Evolutionary conservation across 768 basidiomycete species (phyloP).

Genomic region (Scleroderma citrinum): DNA sequence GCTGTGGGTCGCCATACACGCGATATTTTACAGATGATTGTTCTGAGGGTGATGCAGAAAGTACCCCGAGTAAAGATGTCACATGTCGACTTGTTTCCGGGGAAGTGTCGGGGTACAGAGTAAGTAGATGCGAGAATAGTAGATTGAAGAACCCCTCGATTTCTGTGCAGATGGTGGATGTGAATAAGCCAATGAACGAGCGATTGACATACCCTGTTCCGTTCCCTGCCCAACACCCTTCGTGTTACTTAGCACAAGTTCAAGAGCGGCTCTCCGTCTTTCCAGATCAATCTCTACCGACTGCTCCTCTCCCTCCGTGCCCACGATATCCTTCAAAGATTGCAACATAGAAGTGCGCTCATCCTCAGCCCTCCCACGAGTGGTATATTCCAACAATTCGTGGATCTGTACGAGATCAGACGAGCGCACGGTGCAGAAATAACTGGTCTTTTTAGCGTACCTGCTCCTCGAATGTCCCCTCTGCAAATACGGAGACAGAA

Average conservation of each 20-base stretch:
- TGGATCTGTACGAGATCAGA: slow-evolving; percentile 45
- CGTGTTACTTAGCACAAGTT: slow-evolving; percentile 53
- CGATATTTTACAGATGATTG: slow-evolving; percentile 64
- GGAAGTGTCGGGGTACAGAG: slow-evolving; percentile 50
- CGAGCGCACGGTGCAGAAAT: background rate
- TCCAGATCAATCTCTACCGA: slow-evolving; percentile 50
- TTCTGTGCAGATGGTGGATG: slow-evolving; percentile 37
- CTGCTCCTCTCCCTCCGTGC: slow-evolving; percentile 44
- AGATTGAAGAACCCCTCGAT: slow-evolving; percentile 88
- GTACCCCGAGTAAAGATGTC: slow-evolving; percentile 43
- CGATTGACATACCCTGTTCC: slow-evolving; percentile 56
- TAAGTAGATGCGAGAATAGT: slow-evolving; percentile 65
- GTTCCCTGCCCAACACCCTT: slow-evolving; percentile 70
- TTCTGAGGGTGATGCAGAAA: slow-evolving; percentile 49
- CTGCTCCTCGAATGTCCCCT: slow-evolving; percentile 88
- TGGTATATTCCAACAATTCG: slow-evolving; percentile 73
- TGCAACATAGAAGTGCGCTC: slow-evolving; percentile 56
- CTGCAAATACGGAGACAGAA: slow-evolving; percentile 78
- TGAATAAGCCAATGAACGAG: background rate
- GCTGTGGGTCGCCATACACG: slow-evolving; percentile 39
- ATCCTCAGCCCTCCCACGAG: slow-evolving; percentile 60
- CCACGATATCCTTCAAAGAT: slow-evolving; percentile 59
- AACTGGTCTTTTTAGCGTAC: slow-evolving; percentile 30
- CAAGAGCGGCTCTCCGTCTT: slow-evolving; percentile 50
- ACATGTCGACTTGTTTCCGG: slow-evolving; percentile 50